phyloP scores from a whole-genome alignment of 805 yeast species.

The Spathaspora arborariae region DNA sequence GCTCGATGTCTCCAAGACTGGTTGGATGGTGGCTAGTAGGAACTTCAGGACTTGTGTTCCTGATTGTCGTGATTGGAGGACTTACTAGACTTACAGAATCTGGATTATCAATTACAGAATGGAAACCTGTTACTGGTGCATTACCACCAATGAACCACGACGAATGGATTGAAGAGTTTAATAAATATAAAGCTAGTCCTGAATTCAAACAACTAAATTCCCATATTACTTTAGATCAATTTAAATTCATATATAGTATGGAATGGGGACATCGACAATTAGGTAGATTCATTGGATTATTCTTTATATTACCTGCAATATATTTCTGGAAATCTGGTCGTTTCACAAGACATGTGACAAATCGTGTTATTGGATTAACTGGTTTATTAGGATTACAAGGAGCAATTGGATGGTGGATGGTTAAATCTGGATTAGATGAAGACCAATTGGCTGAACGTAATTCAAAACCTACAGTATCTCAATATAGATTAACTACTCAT shows the following conservation, averaged over 20 bases:
- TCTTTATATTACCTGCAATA: conserved; percentile 78
- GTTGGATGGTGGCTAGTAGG: conserved; percentile 90
- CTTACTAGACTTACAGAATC: conserved; percentile 93
- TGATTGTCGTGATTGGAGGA: conserved; percentile 95
- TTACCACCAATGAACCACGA: conserved; percentile 78
- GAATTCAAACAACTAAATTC: conserved; percentile 89
- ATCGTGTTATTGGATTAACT: conserved; percentile 67
- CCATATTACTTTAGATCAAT: conserved; percentile 85
- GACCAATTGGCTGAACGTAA: conserved; percentile 71
- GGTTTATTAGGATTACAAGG: conserved; percentile 89
- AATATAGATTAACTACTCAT: conserved; percentile 90
- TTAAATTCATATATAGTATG: conserved; percentile 92
- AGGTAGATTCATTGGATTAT: conserved; percentile 86
- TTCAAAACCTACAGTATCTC: conserved; percentile 96
- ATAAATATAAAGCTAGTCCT: conserved; percentile 78
- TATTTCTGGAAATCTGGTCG: conserved; percentile 69
- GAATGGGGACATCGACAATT: conserved; percentile 96
- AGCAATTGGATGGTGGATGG: conserved; percentile 99
- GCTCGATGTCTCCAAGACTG: conserved; percentile 20
- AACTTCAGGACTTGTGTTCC: conserved; percentile 85
- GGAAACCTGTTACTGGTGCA: conserved; percentile 97
- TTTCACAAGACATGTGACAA: conserved; percentile 64
- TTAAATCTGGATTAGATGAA: conserved; percentile 86
- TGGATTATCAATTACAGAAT: conserved; percentile 93
- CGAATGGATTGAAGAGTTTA: conserved; percentile 86